Evolutionary conservation across 371 early-diverging fungal genomes (phyloP).

Genomic region (Mortierella sp.): DNA sequence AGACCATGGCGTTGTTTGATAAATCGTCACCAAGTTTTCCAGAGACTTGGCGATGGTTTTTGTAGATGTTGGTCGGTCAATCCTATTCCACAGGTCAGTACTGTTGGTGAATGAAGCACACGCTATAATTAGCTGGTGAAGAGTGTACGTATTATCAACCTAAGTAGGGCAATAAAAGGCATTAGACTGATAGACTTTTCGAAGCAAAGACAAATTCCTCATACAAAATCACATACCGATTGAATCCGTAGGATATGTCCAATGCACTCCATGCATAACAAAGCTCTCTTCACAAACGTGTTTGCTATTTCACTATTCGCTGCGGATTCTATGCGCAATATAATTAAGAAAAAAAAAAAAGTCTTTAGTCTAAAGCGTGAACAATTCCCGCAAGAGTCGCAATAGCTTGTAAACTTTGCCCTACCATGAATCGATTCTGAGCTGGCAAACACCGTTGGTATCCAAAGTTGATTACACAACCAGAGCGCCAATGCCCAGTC

Average conservation of each 20-base stretch:
- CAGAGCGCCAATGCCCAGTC: constrained; percentile 44
- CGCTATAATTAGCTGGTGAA: constrained; percentile 39
- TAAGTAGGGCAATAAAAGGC: not conserved
- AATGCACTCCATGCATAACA: constrained; percentile 16
- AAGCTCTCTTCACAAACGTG: constrained; percentile 16
- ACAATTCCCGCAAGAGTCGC: too few relatives aligned
- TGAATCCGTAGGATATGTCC: constrained; percentile 29
- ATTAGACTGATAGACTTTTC: too few relatives aligned
- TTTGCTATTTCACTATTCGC: constrained; percentile 10
- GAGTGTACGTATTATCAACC: constrained; percentile 41
- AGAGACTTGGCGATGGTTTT: constrained; percentile 4
- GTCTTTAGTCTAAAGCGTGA: too few relatives aligned
- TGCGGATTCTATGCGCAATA: constrained; percentile 12
- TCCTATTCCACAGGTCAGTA: constrained; percentile 37
- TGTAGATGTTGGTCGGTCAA: constrained; percentile 3
- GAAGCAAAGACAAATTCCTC: not conserved
- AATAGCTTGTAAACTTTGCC: not conserved
- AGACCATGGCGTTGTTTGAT: constrained; percentile 40
- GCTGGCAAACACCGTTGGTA: constrained; percentile 28
- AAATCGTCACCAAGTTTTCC: constrained; percentile 19
- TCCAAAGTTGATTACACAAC: constrained; percentile 42
- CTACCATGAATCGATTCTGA: constrained; percentile 27
- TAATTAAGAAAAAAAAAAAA: not conserved
- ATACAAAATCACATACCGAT: constrained; percentile 9
- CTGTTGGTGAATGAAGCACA: constrained; percentile 49